Evolutionary conservation across 805 yeast genomes (phyloP).

Genomic region (Ogataea kodamae): DNA sequence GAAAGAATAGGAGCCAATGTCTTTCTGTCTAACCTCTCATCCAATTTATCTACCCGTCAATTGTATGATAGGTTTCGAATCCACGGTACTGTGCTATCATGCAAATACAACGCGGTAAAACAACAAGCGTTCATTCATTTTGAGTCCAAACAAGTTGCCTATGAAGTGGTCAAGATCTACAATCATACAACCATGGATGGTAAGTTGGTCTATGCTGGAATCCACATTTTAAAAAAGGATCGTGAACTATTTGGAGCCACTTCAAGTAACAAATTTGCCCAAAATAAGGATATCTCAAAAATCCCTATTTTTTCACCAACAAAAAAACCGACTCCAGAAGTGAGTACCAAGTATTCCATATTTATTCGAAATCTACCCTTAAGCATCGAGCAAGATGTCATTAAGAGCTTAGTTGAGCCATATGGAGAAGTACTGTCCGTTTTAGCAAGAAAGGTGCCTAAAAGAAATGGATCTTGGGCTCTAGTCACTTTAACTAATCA

Average conservation of each 20-base stretch:
- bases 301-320: conserved; percentile 15
- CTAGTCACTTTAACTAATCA: conserved; percentile 28
- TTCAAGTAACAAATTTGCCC: conserved; percentile 1
- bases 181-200: conserved; percentile 26
- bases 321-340: conserved; percentile 3
- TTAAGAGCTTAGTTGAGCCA: conserved; percentile 28
- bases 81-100: conserved; percentile 30
- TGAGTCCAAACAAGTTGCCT: conserved; percentile 35
- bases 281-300: conserved; percentile 15
- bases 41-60: conserved; percentile 30
- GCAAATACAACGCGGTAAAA: conserved; percentile 27
- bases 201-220: conserved; percentile 24
- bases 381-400: conserved; percentile 22
- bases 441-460: conserved; percentile 26
- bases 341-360: conserved; percentile 28
- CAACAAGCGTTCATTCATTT: conserved; percentile 40
- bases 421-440: conserved; percentile 31
- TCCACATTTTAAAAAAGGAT: conserved; percentile 31
- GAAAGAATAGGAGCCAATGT: conserved; percentile 48
- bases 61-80: conserved; percentile 29
- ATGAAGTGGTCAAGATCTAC: conserved; percentile 32
- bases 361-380: conserved; percentile 33
- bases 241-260: conserved; percentile 23
- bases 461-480: conserved; percentile 33
- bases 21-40: conserved; percentile 44